Conservation (phyloP, 345 rosid species). For the Eucalyptus polyanthemos region DNA sequence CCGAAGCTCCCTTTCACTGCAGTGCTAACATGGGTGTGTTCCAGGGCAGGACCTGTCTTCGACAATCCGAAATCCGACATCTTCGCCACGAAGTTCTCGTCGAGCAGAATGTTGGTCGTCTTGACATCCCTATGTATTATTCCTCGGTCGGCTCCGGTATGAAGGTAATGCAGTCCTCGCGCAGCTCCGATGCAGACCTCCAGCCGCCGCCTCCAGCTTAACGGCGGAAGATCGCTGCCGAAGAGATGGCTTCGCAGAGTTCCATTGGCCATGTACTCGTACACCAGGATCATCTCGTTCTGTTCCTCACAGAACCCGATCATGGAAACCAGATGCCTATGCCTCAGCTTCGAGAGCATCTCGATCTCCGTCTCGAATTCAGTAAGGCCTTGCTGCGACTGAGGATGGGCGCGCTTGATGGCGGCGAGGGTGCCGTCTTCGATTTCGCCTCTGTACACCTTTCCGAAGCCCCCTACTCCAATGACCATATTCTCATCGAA, state of each 20-base stretch:
- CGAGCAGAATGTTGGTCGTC: conserved; percentile 77
- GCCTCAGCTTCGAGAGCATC: conserved; percentile 85
- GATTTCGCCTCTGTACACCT: conserved; percentile 72
- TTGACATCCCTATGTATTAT: conserved; percentile 89
- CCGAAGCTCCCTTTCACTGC: conserved; percentile 95
- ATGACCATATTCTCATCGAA: conserved; percentile 72
- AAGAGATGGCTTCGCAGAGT: conserved; percentile 81
- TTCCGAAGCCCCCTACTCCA: conserved; percentile 87
- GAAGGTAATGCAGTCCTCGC: conserved; percentile 85
- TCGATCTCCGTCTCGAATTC: conserved; percentile 89
- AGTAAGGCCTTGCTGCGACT: conserved; percentile 79
- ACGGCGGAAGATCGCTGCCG: conserved; percentile 53
- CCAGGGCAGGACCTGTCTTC: conserved; percentile 76
- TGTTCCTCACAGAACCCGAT: conserved; percentile 89
- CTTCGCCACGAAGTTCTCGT: conserved; percentile 67
- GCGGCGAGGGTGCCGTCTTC: conserved; percentile 69
- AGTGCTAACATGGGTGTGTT: conserved; percentile 88
- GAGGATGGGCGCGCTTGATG: conserved; percentile 86
- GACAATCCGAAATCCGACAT: conserved; percentile 94
- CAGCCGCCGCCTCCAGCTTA: conserved; percentile 78
- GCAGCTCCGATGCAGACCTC: conserved; percentile 85
- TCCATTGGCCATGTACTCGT: conserved; percentile 88
- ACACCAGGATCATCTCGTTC: conserved; percentile 87
- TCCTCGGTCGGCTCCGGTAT: conserved; percentile 80
- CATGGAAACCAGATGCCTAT: conserved; percentile 78